Evolutionary conservation across 2,329 filamentous ascomycete species (phyloP).

Genomic region (Amesomyces nigricolor): DNA sequence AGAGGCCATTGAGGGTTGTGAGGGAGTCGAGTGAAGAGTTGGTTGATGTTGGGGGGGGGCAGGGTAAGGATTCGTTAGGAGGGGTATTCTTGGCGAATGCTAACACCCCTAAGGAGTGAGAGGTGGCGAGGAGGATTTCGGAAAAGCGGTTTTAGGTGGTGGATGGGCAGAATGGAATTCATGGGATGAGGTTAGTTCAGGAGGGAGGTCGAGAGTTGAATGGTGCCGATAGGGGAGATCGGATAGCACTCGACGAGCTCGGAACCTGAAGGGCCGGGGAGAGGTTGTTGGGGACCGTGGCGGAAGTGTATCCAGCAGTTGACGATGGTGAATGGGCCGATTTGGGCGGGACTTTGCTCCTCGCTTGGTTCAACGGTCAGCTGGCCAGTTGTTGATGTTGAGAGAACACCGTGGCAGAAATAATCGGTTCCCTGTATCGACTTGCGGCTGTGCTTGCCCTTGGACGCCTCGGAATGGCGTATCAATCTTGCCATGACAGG

Average conservation of each 20-base stretch:
- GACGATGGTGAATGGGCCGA: slow-evolving; percentile 3
- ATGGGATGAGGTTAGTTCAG: too few relatives aligned
- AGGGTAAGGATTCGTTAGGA: too few relatives aligned
- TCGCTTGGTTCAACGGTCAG: slow-evolving; percentile 5
- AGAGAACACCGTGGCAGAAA: slow-evolving; percentile 11
- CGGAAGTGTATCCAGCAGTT: slow-evolving; percentile 17
- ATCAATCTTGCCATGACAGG: slow-evolving; percentile 4
- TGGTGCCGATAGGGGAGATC: too few relatives aligned
- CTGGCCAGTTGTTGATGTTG: not conserved
- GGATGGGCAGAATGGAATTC: too few relatives aligned
- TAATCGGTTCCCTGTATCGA: not conserved
- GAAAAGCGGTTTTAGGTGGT: not conserved
- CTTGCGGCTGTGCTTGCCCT: not conserved
- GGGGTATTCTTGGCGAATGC: slow-evolving; percentile 4
- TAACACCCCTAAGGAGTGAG: slow-evolving; percentile 13
- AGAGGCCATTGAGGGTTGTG: too few relatives aligned
- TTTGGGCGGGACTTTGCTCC: slow-evolving; percentile 15
- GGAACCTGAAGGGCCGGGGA: not conserved
- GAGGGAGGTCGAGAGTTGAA: not conserved
- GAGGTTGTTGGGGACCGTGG: not conserved
- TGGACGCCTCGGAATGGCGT: not conserved
- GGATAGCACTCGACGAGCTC: not conserved
- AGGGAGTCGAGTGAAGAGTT: slow-evolving; percentile 8
- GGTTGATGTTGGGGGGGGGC: not conserved
- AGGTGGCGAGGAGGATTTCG: slow-evolving; percentile 15